Evolutionary conservation across 768 basidiomycete genomes (phyloP).

Genomic region (Collybia sordida): DNA sequence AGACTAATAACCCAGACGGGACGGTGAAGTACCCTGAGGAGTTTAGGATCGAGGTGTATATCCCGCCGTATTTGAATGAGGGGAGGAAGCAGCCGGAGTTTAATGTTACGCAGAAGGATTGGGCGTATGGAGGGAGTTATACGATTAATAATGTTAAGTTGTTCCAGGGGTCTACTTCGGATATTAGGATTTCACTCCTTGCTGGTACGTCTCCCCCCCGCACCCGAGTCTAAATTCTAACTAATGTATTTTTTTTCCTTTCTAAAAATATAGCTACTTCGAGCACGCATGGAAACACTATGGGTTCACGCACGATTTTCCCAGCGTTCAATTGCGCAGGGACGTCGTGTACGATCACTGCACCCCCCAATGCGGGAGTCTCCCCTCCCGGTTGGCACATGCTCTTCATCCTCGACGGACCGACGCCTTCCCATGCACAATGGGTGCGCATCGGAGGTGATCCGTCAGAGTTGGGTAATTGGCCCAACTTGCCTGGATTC

Average conservation of each 20-base stretch:
- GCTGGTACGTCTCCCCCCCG: conserved; percentile 44
- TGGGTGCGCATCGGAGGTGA: conserved; percentile 84
- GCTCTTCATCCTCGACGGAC: conserved; percentile 74
- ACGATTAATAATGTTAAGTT: conserved; percentile 47
- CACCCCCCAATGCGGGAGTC: conserved; percentile 67
- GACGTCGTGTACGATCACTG: conserved; percentile 72
- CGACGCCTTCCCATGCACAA: conserved; percentile 71
- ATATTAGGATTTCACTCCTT: conserved; percentile 60
- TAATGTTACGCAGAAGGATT: conserved; percentile 58
- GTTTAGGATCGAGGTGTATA: conserved; percentile 72
- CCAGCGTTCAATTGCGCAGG: conserved; percentile 70
- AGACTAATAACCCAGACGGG: conserved; percentile 43
- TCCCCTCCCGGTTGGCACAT: conserved; percentile 82
- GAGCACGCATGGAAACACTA: conserved; percentile 76
- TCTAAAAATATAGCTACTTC: conserved; percentile 49
- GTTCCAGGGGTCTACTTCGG: conserved; percentile 39
- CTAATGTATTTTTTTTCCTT: too few species aligned
- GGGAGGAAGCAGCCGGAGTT: conserved; percentile 64
- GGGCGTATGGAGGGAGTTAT: conserved; percentile 55
- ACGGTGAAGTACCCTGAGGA: conserved; percentile 65
- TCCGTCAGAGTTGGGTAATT: conserved; percentile 66
- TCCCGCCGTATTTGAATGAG: conserved; percentile 79
- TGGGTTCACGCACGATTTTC: conserved; percentile 73
- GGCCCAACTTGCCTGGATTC: conserved; percentile 73
- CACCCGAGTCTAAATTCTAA: too few species aligned